Evolutionary conservation across 352 stramenopile species (phyloP).

Genomic region (Albugo laibachii): DNA sequence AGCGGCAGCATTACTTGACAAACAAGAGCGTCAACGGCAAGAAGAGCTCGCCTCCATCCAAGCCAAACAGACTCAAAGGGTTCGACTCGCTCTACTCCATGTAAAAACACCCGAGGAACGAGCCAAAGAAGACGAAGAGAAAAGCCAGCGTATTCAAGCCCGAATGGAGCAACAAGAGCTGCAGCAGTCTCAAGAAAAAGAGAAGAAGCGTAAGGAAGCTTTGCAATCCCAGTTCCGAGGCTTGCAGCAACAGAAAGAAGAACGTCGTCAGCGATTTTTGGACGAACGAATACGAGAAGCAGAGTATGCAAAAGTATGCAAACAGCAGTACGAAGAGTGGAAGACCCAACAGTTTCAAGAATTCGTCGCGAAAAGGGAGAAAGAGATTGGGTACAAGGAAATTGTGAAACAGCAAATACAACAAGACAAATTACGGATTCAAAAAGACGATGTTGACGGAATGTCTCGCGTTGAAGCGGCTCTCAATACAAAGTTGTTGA

Average conservation of each 20-base stretch:
- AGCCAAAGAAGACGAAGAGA: slow-evolving; percentile 28
- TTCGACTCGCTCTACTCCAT: slow-evolving; percentile 32
- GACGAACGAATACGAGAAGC: slow-evolving; percentile 16
- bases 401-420: slow-evolving; percentile 30
- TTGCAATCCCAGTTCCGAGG: slow-evolving; percentile 16
- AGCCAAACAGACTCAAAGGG: slow-evolving; percentile 26
- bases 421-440: slow-evolving; percentile 14
- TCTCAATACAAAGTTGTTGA: slow-evolving; percentile 26
- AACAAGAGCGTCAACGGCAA: slow-evolving; percentile 22
- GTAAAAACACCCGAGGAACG: slow-evolving; percentile 41
- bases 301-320: slow-evolving; percentile 21
- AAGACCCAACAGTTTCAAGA: slow-evolving; percentile 14
- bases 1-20: slow-evolving; percentile 26
- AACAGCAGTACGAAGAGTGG: slow-evolving; percentile 23
- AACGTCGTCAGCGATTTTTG: slow-evolving; percentile 13
- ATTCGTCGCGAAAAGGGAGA: slow-evolving; percentile 13
- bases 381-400: slow-evolving; percentile 19
- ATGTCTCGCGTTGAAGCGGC: slow-evolving; percentile 38
- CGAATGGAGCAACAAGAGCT: slow-evolving; percentile 19
- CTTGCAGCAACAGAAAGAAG: slow-evolving; percentile 20
- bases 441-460: slow-evolving; percentile 38
- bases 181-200: slow-evolving; percentile 14
- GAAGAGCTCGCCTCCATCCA: slow-evolving; percentile 24
- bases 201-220: slow-evolving; percentile 14
- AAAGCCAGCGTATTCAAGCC: slow-evolving; percentile 18